These are phyloP conservation scores for Saprolegnia diclina DNA, from an alignment of 352 stramenopile genomes.

Conservation along the genomic window DNA sequence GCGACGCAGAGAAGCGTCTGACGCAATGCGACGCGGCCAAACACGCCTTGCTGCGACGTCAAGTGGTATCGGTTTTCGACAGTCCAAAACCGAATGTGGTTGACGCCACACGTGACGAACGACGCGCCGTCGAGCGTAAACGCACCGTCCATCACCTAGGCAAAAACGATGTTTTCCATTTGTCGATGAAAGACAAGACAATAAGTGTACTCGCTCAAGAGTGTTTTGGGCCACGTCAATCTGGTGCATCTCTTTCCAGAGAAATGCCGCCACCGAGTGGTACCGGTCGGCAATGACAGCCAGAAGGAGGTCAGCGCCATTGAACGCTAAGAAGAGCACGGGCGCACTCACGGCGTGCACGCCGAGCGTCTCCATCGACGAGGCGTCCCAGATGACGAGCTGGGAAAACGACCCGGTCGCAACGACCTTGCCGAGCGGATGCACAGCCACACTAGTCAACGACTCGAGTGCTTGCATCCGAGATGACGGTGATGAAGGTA, in stretches of 20 bases:
- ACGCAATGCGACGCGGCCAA: conserved; percentile 17
- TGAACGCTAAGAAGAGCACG: conserved; percentile 16
- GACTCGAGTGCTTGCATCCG: background rate
- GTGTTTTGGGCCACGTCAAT: conserved; percentile 22
- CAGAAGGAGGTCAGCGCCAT: conserved; percentile 14
- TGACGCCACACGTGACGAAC: conserved; percentile 22
- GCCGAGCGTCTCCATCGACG: conserved; percentile 12
- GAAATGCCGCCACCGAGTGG: background rate
- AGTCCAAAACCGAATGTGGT: conserved; percentile 25
- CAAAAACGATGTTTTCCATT: background rate
- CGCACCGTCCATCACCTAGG: conserved; percentile 1
- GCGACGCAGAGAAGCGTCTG: conserved; percentile 11
- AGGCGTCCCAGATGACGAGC: conserved; percentile 14
- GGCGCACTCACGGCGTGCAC: conserved; percentile 15
- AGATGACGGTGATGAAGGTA: background rate
- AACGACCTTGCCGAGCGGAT: conserved; percentile 12
- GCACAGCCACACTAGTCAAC: conserved; percentile 24
- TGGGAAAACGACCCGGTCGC: conserved; percentile 9
- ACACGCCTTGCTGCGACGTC: conserved; percentile 20
- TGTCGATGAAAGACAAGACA: background rate
- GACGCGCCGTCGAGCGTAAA: conserved; percentile 17
- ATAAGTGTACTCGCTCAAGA: background rate
- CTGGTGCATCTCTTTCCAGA: conserved; percentile 26
- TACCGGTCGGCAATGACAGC: conserved; percentile 12
- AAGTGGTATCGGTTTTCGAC: conserved; percentile 22